Percentiles rank a stretch among this genome's conserved stretches.
Evolutionary conservation across 495 filamentous ascomycete genomes (phyloP).

Genomic region (Recurvomyces mirabilis): DNA sequence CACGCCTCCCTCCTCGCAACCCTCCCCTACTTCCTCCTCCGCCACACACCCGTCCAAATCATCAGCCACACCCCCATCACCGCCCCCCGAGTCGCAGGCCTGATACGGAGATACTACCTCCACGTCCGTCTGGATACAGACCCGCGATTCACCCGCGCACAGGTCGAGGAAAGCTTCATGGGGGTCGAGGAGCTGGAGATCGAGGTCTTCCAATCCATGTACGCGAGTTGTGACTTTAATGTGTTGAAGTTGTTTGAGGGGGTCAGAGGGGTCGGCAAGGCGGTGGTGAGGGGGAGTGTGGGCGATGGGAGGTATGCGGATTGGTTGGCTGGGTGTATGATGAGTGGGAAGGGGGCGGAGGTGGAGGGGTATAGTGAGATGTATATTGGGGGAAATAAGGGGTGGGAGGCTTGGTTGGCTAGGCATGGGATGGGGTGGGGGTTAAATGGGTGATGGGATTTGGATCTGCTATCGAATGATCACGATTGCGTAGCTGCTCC

Average conservation of each 20-base stretch:
- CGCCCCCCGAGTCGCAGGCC: slow-evolving; percentile 19
- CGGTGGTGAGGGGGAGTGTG: slow-evolving; percentile 34
- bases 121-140: slow-evolving; percentile 40
- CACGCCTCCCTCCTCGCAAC: slow-evolving; percentile 37
- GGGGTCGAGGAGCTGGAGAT: slow-evolving; percentile 37
- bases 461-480: no score
- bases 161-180: slow-evolving; percentile 31
- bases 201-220: slow-evolving; percentile 37
- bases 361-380: slow-evolving; percentile 12
- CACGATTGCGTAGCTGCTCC: no score
- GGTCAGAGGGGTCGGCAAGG: slow-evolving; percentile 38
- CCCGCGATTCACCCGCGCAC: slow-evolving; percentile 26
- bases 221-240: slow-evolving; percentile 31
- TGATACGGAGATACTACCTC: slow-evolving; percentile 28
- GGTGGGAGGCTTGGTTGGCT: slow-evolving; percentile 16
- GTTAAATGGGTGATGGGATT: not conserved
- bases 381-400: slow-evolving; percentile 11
- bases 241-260: slow-evolving; percentile 39
- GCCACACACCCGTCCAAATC: slow-evolving; percentile 1
- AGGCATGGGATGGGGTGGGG: slow-evolving; percentile 2
- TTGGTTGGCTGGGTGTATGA: slow-evolving; percentile 39
- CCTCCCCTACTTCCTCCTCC: slow-evolving; percentile 33
- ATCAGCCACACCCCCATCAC: slow-evolving; percentile 26
- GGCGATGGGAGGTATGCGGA: slow-evolving; percentile 31
- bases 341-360: slow-evolving; percentile 23